Evolutionary conservation across 2,329 filamentous ascomycete genomes (phyloP).

Genomic region (Talaromyces funiculosus): DNA sequence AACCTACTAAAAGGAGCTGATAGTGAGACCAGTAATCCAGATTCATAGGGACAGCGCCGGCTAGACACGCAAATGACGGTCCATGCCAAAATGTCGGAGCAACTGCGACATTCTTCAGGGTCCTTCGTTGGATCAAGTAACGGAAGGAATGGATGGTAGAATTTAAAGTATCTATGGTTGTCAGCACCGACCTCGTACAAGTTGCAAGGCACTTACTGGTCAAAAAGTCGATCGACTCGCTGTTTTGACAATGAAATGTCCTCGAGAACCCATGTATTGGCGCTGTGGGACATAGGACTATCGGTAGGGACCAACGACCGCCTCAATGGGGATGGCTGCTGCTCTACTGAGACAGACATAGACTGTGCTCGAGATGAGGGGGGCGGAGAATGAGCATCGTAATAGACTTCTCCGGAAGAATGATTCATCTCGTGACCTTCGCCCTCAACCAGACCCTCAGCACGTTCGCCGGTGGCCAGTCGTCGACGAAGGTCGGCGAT

Average conservation of each 20-base stretch:
- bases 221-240: conserved; percentile 39
- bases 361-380: conserved; percentile 23
- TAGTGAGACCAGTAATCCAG: conserved; percentile 48
- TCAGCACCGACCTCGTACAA: background rate
- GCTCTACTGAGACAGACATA: conserved; percentile 31
- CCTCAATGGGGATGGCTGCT: conserved; percentile 25
- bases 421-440: conserved; percentile 28
- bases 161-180: conserved; percentile 52
- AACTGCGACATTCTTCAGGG: conserved; percentile 52
- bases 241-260: conserved; percentile 35
- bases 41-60: conserved; percentile 51
- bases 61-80: conserved; percentile 57
- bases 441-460: conserved; percentile 21
- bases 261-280: conserved; percentile 47
- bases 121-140: conserved; percentile 52
- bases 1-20: conserved; percentile 49
- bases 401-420: conserved; percentile 31
- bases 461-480: conserved; percentile 31
- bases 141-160: conserved; percentile 59
- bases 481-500: conserved; percentile 45
- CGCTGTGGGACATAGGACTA: conserved; percentile 33
- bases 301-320: conserved; percentile 29
- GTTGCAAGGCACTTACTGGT: conserved; percentile 29
- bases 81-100: conserved; percentile 59
- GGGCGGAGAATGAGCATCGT: conserved; percentile 26